Evolutionary conservation across 1,284 basidiomycete species (phyloP), one percentile per base, ranked within the genome.

Genomic region (Cryptococcus hybrid): DNA sequence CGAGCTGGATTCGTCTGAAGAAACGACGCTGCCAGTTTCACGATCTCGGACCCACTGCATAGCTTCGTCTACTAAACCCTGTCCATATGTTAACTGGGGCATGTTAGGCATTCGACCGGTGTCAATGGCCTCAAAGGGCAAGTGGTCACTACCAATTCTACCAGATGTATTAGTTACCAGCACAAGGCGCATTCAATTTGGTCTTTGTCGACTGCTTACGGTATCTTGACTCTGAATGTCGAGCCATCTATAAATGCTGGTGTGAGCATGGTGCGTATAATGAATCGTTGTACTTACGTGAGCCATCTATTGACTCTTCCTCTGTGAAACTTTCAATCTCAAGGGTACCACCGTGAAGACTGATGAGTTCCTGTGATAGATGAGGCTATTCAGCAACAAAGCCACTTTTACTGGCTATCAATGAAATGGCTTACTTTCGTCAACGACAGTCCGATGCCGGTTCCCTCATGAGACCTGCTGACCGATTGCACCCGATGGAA

Each of bases 261-360:
- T 18, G 7, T 24, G 4, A 7, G 5, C 24, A 38, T 7, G 15
- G 7, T n/a, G 34, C 18, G 30, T 47, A 13, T 5, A 18, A 30
- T 39, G 15, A 1, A 6, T 12, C 35, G n/a, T n/a, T 43, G 42
- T 13, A 65, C 62, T 51, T 50, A 70, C 71, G 75, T 11, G 66
- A 59, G 7, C 70, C 71, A 40, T 73, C 68, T 1, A 3, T 11
- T 13, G 68, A 68, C 58, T 79, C 75, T 6, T 61, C 59, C 2
- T 62, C 67, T 0, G 72, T 75, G 1, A 46, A 42, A 54, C 71
- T 74, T n/a, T 78, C 71, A 18, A 80, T 74, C 11, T 74, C 71
- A 47, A 81, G 63, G 0, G 64, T 66, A 4, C 79, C 79, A 6
- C 77, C 76, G 56, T 80, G 77, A 2, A 79, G 65, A 53, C 79